phyloP scores from a whole-genome alignment of 139 green algal species.

The Asterochloris erici region DNA sequence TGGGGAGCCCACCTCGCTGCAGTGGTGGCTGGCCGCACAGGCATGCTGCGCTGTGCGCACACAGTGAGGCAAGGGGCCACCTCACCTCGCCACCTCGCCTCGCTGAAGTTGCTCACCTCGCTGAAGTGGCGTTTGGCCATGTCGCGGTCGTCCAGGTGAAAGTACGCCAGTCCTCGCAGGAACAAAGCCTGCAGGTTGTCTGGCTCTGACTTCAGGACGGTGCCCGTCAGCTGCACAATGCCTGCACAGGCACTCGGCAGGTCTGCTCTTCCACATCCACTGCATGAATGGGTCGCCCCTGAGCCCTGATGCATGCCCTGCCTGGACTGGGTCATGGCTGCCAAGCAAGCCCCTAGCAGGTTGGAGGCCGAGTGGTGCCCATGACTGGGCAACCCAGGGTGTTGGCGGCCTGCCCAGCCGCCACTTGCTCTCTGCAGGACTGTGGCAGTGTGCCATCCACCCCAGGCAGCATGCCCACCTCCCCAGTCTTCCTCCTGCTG shows the following conservation, averaged over 20 bases:
- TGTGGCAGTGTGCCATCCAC: too few species aligned
- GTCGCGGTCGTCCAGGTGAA: slow-evolving; percentile 37
- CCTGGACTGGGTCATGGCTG: too few species aligned
- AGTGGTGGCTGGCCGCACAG: too few species aligned
- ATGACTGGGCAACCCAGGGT: too few species aligned
- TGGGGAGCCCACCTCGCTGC: too few species aligned
- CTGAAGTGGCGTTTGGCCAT: slow-evolving; percentile 31
- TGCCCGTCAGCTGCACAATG: slow-evolving; percentile 36
- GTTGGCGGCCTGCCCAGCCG: too few species aligned
- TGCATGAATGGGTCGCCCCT: neutral
- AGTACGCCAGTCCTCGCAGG: slow-evolving; percentile 52
- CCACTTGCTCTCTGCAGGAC: too few species aligned
- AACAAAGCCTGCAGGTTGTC: slow-evolving; percentile 43
- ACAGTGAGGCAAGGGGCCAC: too few species aligned
- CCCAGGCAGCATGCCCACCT: neutral
- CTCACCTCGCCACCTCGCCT: slow-evolving; percentile 43
- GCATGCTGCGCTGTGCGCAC: too few species aligned
- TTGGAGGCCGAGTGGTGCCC: too few species aligned
- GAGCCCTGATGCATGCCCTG: too few species aligned
- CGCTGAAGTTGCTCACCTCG: slow-evolving; percentile 39
- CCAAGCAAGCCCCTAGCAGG: too few species aligned
- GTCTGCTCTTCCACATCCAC: neutral
- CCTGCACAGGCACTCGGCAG: neutral
- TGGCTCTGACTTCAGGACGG: slow-evolving; percentile 46
- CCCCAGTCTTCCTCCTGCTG: slow-evolving; percentile 33